Conservation (phyloP, 2,329 filamentous ascomycete genomes). For the Xylariaceae sp. region DNA sequence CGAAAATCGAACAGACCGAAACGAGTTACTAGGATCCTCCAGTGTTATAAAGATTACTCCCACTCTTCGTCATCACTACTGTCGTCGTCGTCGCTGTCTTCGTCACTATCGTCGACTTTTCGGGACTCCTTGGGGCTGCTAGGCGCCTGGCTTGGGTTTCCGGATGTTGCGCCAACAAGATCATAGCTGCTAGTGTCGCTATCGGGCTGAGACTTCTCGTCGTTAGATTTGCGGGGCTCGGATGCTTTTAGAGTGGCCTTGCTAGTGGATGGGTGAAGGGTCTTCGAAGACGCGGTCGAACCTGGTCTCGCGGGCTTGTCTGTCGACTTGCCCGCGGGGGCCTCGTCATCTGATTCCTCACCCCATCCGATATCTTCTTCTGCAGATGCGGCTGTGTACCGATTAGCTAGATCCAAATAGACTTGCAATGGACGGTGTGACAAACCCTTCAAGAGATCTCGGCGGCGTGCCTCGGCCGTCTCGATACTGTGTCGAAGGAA, state of each 20-base stretch:
- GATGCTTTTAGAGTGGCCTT: constrained; percentile 59
- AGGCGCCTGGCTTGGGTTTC: constrained; percentile 76
- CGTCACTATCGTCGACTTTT: constrained; percentile 65
- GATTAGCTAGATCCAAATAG: constrained; percentile 38
- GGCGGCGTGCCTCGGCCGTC: constrained; percentile 84
- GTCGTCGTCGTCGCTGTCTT: constrained; percentile 81
- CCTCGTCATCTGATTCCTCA: constrained; percentile 60
- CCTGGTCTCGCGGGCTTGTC: constrained; percentile 44
- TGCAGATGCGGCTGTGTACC: constrained; percentile 61
- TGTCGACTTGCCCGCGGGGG: constrained; percentile 38
- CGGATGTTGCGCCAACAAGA: constrained; percentile 78
- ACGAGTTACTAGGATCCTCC: constrained; percentile 11
- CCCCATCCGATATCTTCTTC: constrained; percentile 74
- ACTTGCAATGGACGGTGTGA: constrained; percentile 16
- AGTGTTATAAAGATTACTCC: constrained; percentile 30
- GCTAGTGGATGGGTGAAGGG: constrained; percentile 56
- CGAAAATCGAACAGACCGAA: constrained; percentile 15
- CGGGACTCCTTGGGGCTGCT: constrained; percentile 62
- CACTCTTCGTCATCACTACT: constrained; percentile 34
- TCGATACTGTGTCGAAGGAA: constrained; percentile 92
- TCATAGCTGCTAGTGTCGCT: constrained; percentile 98
- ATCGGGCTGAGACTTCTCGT: constrained; percentile 86
- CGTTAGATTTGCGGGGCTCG: constrained; percentile 75
- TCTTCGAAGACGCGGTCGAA: constrained; percentile 61
- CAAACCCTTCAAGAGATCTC: constrained; percentile 88